Evolutionary conservation across 2,329 filamentous ascomycete species (phyloP).

Genomic region (Epichloe typhina): DNA sequence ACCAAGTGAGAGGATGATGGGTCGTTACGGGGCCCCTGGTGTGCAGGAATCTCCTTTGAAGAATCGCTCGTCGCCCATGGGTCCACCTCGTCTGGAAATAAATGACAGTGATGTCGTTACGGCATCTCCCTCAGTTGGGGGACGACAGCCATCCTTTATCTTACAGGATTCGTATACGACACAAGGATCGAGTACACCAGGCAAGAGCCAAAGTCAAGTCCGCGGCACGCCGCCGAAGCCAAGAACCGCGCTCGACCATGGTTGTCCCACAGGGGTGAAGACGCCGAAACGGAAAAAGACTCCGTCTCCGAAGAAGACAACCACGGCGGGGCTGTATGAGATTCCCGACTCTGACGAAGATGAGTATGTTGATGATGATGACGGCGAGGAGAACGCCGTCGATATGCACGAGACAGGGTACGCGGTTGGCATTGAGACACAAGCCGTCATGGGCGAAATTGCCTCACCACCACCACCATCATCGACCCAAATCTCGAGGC

Average conservation of each 20-base stretch:
- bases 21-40: slow-evolving; percentile 23
- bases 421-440: slow-evolving; percentile 20
- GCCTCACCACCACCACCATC: slow-evolving; percentile 11
- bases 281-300: slow-evolving; percentile 7
- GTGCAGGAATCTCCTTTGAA: slow-evolving; percentile 25
- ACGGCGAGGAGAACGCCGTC: not conserved
- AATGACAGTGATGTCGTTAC: slow-evolving; percentile 11
- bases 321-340: slow-evolving; percentile 13
- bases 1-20: slow-evolving; percentile 27
- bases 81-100: slow-evolving; percentile 10
- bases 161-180: slow-evolving; percentile 34
- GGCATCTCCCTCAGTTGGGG: slow-evolving; percentile 9
- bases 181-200: slow-evolving; percentile 18
- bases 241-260: not conserved
- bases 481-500: not conserved
- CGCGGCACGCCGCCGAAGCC: not conserved
- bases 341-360: slow-evolving; percentile 34
- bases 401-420: slow-evolving; percentile 9
- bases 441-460: slow-evolving; percentile 21
- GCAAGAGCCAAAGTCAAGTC: slow-evolving; percentile 11
- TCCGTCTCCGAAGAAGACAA: slow-evolving; percentile 5
- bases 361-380: not conserved
- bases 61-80: slow-evolving; percentile 18
- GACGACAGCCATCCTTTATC: slow-evolving; percentile 18
- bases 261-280: slow-evolving; percentile 12